Evolutionary conservation across 306 rosid genomes (phyloP).

Genomic region (Rosa chinensis): DNA sequence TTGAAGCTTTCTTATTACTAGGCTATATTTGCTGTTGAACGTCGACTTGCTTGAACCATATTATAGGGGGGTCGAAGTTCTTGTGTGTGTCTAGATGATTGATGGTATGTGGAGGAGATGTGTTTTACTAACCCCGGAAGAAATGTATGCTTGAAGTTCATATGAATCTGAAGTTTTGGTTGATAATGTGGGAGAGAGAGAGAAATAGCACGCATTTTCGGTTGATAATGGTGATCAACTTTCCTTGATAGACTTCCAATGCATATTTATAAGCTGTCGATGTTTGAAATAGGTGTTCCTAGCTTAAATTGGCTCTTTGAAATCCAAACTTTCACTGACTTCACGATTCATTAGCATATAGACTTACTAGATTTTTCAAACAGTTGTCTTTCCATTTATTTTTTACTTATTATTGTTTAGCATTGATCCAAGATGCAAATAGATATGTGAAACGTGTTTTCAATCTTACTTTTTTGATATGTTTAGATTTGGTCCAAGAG

Average conservation of each 20-base stretch:
- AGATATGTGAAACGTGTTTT: neutral
- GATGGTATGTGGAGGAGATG: too few relatives aligned
- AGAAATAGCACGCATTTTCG: neutral
- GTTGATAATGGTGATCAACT: neutral
- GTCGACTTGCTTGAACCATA: too few relatives aligned
- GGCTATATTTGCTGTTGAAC: too few relatives aligned
- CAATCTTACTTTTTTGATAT: neutral
- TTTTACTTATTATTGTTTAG: neutral
- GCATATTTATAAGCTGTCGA: neutral
- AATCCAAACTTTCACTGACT: neutral
- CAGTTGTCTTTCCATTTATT: neutral
- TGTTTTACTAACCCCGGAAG: too few relatives aligned
- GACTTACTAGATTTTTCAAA: too few relatives aligned
- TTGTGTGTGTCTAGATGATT: too few relatives aligned
- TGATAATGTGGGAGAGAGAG: neutral
- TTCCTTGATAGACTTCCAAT: neutral
- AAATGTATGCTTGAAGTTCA: neutral
- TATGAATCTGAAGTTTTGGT: too few relatives aligned
- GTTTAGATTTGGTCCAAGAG: constrained; percentile 93
- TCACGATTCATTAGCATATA: neutral
- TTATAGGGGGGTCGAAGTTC: too few relatives aligned
- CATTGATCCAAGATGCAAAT: neutral
- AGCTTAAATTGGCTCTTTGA: constrained; percentile 3
- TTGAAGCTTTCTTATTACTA: neutral
- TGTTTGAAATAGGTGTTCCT: too few relatives aligned